These are phyloP conservation scores for Ilex paraguariensis DNA, from an alignment of 305 asterid genomes.

Conservation along the genomic window DNA sequence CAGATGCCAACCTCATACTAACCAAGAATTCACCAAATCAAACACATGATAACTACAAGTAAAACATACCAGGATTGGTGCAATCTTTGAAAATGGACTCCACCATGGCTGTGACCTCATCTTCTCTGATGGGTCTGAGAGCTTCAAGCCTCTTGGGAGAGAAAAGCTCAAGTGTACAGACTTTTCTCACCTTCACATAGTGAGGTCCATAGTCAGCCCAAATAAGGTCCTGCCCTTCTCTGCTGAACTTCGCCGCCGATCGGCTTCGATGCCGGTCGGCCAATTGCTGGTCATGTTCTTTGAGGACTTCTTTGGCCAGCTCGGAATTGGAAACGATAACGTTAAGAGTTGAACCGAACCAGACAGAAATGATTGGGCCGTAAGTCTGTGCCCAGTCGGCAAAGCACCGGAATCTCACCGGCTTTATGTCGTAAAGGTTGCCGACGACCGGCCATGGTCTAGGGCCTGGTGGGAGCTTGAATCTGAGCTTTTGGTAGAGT, in stretches of 20 bases:
- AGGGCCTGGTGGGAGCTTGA: slow-evolving; percentile 59
- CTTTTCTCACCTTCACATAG: slow-evolving; percentile 58
- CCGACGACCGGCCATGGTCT: slow-evolving; percentile 51
- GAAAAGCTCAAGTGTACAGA: slow-evolving; percentile 58
- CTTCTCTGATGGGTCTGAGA: slow-evolving; percentile 58
- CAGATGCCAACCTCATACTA: too few species aligned
- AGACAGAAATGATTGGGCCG: slow-evolving; percentile 59
- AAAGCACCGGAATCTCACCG: slow-evolving; percentile 50
- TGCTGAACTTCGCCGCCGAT: slow-evolving; percentile 40
- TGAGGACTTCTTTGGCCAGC: slow-evolving; percentile 49
- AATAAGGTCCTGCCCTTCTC: slow-evolving; percentile 52
- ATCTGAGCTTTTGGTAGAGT: slow-evolving; percentile 31
- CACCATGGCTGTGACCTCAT: slow-evolving; percentile 62
- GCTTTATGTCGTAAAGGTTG: slow-evolving; percentile 47
- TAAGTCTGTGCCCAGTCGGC: slow-evolving; percentile 47
- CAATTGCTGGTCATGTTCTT: slow-evolving; percentile 51
- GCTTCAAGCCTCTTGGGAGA: slow-evolving; percentile 53
- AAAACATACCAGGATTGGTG: slow-evolving; percentile 33
- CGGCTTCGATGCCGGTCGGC: slow-evolving; percentile 50
- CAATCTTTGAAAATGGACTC: slow-evolving; percentile 40
- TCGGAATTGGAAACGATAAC: slow-evolving; percentile 43
- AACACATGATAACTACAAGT: background rate
- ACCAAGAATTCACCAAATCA: too few species aligned
- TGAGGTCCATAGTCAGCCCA: slow-evolving; percentile 73
- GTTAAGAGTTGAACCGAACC: slow-evolving; percentile 45